Percentiles rank a stretch among this genome's conserved stretches.
Evolutionary conservation across 768 basidiomycete species (phyloP).

Genomic region (Cubamyces sp.): DNA sequence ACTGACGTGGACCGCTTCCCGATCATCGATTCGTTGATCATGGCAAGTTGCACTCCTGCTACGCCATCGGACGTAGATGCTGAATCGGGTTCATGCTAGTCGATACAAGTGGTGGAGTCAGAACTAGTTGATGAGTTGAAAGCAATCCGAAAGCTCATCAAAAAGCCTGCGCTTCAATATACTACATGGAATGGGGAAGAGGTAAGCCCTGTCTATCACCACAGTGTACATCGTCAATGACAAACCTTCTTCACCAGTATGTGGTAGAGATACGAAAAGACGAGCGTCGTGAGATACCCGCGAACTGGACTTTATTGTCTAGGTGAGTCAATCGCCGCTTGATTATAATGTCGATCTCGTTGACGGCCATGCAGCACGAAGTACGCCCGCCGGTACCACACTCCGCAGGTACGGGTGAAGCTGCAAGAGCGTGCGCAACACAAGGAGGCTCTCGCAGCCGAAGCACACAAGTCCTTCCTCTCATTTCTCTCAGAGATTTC

Average conservation of each 20-base stretch:
- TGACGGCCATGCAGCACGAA: slow-evolving; percentile 61
- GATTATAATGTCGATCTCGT: not conserved
- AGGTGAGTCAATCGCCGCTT: slow-evolving; percentile 44
- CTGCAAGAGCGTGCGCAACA: slow-evolving; percentile 75
- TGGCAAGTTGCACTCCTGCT: slow-evolving; percentile 49
- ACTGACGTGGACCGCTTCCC: slow-evolving; percentile 53
- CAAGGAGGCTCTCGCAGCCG: slow-evolving; percentile 70
- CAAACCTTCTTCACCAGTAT: slow-evolving; percentile 50
- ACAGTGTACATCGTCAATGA: not conserved
- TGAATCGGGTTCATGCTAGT: slow-evolving; percentile 43
- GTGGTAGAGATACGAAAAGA: slow-evolving; percentile 77
- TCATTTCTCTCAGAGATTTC: slow-evolving; percentile 74
- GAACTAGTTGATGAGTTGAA: slow-evolving; percentile 79
- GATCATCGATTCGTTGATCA: slow-evolving; percentile 56
- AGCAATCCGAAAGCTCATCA: slow-evolving; percentile 68
- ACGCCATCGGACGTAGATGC: not conserved
- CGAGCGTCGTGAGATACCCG: slow-evolving; percentile 49
- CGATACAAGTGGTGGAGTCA: slow-evolving; percentile 65
- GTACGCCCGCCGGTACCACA: slow-evolving; percentile 69
- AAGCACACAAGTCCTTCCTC: slow-evolving; percentile 65
- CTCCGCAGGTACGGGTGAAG: slow-evolving; percentile 64
- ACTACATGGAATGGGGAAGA: slow-evolving; percentile 69
- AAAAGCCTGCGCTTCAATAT: slow-evolving; percentile 75
- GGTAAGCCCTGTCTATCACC: slow-evolving; percentile 42
- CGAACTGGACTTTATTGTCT: slow-evolving; percentile 67